Evolutionary conservation across 352 stramenopile genomes (phyloP).

Genomic region (Globisporangium sylvaticum): DNA sequence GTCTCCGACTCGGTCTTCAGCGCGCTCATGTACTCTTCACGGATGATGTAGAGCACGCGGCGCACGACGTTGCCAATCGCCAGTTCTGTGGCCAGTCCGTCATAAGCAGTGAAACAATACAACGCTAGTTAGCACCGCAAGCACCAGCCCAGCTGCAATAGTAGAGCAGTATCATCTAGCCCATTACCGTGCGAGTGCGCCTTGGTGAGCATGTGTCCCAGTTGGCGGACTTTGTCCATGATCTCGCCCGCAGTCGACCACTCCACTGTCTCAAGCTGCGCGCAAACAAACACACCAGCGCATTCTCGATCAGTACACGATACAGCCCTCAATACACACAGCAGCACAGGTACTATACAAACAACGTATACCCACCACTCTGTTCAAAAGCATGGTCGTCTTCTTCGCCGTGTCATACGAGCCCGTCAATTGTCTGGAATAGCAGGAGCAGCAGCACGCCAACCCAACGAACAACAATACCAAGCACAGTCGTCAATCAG

Average conservation of each 20-base stretch:
- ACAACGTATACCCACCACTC: slow-evolving; percentile 45
- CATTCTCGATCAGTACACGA: too few relatives aligned
- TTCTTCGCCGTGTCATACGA: slow-evolving; percentile 82
- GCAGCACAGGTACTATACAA: neutral
- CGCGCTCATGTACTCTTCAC: slow-evolving; percentile 80
- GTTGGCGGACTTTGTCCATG: slow-evolving; percentile 77
- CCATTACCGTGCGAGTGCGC: slow-evolving; percentile 69
- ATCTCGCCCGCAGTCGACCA: slow-evolving; percentile 80
- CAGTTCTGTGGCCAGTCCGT: slow-evolving; percentile 39
- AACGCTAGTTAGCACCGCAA: too few relatives aligned
- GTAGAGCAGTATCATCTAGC: too few relatives aligned
- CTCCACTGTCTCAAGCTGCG: slow-evolving; percentile 69
- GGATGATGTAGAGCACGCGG: slow-evolving; percentile 87
- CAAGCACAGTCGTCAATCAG: slow-evolving; percentile 13
- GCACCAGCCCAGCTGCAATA: too few relatives aligned
- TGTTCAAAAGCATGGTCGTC: slow-evolving; percentile 66
- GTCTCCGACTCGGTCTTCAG: slow-evolving; percentile 43
- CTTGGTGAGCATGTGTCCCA: slow-evolving; percentile 81
- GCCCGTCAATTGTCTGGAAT: slow-evolving; percentile 52
- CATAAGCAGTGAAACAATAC: too few relatives aligned
- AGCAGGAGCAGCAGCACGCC: neutral
- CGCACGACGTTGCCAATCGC: slow-evolving; percentile 88
- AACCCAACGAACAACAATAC: neutral
- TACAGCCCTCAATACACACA: neutral
- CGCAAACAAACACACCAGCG: neutral